Conservation (phyloP, 2,329 filamentous ascomycete species). For the Botrytis hyacinthi region DNA sequence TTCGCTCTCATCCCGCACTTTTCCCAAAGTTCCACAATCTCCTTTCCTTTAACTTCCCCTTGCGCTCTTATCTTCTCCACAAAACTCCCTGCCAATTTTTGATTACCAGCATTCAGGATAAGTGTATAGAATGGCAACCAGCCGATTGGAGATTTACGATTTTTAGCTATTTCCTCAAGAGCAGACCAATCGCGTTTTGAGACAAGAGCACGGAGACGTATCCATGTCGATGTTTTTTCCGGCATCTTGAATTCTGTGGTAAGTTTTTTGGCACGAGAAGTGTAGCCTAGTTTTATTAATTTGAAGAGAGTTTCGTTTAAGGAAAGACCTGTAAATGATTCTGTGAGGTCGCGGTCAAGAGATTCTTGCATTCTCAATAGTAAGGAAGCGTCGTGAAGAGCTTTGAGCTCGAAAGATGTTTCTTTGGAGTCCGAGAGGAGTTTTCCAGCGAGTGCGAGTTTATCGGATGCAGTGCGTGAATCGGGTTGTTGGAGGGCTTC, state of each 20-base stretch:
- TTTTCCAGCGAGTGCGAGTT: slow-evolving; percentile 82
- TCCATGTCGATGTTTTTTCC: slow-evolving; percentile 89
- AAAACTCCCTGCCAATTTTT: slow-evolving; percentile 83
- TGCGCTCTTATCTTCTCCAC: slow-evolving; percentile 96
- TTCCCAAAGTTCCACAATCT: slow-evolving; percentile 73
- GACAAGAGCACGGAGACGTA: slow-evolving; percentile 79
- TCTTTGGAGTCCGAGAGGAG: slow-evolving; percentile 83
- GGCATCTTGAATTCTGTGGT: slow-evolving; percentile 90
- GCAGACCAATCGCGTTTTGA: slow-evolving; percentile 89
- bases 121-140: slow-evolving; percentile 97
- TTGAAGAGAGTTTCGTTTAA: slow-evolving; percentile 92
- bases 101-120: slow-evolving; percentile 83
- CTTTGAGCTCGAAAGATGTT: slow-evolving; percentile 66
- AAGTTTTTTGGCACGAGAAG: slow-evolving; percentile 81
- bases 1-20: slow-evolving; percentile 89
- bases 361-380: slow-evolving; percentile 83
- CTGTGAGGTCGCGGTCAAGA: slow-evolving; percentile 78
- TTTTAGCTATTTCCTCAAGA: slow-evolving; percentile 78
- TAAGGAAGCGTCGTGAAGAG: slow-evolving; percentile 75
- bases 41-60: slow-evolving; percentile 77
- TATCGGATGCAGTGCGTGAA: slow-evolving; percentile 71
- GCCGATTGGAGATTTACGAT: slow-evolving; percentile 83
- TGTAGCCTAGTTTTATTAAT: slow-evolving; percentile 76
- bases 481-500: slow-evolving; percentile 77
- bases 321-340: slow-evolving; percentile 74